Evolutionary conservation across 352 stramenopile species (phyloP).

Genomic region (Globisporangium viniferum): DNA sequence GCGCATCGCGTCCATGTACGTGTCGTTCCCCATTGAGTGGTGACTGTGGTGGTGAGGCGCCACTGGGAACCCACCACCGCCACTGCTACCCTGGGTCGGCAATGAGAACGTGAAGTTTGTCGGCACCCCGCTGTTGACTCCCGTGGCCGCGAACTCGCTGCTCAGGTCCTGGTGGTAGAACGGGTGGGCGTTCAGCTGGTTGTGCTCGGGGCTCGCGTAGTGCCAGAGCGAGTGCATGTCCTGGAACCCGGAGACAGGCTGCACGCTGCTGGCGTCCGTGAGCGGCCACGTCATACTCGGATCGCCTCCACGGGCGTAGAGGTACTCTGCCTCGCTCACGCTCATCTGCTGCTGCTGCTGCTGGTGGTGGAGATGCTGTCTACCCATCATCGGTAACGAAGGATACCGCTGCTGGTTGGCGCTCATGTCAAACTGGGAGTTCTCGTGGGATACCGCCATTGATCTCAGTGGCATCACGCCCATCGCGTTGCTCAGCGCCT

Average conservation of each 20-base stretch:
- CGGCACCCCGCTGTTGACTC: conserved; percentile 11
- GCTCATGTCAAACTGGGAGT: conserved; percentile 10
- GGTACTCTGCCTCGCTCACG: conserved; percentile 17
- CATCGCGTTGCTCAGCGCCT: conserved; percentile 31
- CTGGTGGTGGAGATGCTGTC: conserved; percentile 13
- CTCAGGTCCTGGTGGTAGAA: conserved; percentile 25
- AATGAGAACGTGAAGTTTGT: conserved; percentile 23
- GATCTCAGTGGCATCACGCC: conserved; percentile 9
- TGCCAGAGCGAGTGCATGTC: conserved; percentile 29
- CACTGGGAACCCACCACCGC: conserved; percentile 4
- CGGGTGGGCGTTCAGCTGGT: conserved; percentile 18
- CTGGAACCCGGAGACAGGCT: conserved; percentile 13
- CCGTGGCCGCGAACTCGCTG: conserved; percentile 11
- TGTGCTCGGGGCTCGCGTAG: conserved; percentile 24
- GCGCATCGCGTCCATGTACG: conserved; percentile 21
- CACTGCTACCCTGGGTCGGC: conserved; percentile 3
- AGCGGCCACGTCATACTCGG: conserved; percentile 9
- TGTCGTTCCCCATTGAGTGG: conserved; percentile 3
- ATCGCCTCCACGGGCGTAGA: conserved; percentile 14
- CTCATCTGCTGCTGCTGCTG: conserved; percentile 24
- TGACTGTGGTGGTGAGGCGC: conserved; percentile 3
- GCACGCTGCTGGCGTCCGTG: conserved; percentile 4
- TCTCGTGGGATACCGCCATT: not conserved
- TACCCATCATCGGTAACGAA: conserved; percentile 26
- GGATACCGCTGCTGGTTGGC: conserved; percentile 15